Conservation (phyloP, 2,329 filamentous ascomycete genomes). For the Curvularia verruculosa region DNA sequence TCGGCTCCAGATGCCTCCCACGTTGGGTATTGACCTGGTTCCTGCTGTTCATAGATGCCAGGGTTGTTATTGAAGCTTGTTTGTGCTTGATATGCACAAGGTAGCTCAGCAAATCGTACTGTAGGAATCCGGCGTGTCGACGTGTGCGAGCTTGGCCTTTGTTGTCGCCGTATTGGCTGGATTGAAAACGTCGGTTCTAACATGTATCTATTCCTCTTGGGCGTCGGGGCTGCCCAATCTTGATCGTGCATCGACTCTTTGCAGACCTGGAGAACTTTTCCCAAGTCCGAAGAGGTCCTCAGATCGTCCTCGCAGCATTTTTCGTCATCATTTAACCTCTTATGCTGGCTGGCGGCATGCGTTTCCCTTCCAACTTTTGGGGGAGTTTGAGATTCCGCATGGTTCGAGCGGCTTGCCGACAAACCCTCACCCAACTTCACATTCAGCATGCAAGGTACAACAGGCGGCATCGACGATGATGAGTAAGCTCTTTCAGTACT, state of each 20-base stretch:
- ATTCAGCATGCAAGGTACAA: slow-evolving; percentile 1
- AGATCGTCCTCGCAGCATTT: slow-evolving; percentile 7
- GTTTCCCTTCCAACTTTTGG: not conserved
- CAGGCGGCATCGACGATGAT: slow-evolving; percentile 29
- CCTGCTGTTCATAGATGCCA: slow-evolving; percentile 40
- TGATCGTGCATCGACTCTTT: slow-evolving; percentile 26
- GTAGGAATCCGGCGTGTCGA: slow-evolving; percentile 15
- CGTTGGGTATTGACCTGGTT: slow-evolving; percentile 17
- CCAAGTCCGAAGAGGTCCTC: slow-evolving; percentile 32
- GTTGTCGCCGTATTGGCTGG: not conserved
- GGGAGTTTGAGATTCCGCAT: not conserved
- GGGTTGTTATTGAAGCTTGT: slow-evolving; percentile 24
- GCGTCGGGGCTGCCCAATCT: slow-evolving; percentile 5
- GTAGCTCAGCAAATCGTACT: slow-evolving; percentile 22
- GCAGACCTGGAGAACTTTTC: slow-evolving; percentile 34
- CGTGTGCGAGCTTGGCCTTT: not conserved
- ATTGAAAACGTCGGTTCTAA: not conserved
- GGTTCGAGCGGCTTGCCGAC: slow-evolving; percentile 1
- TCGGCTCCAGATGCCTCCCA: not conserved
- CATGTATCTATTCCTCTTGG: slow-evolving; percentile 1
- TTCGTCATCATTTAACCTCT: not conserved
- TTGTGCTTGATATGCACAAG: slow-evolving; percentile 9
- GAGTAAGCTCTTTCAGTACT: slow-evolving; percentile 14
- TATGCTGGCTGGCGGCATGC: not conserved
- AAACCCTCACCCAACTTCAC: slow-evolving; percentile 1